Evolutionary conservation across 208 protist genomes (phyloP).

Genomic region (Polymyxa betae): DNA sequence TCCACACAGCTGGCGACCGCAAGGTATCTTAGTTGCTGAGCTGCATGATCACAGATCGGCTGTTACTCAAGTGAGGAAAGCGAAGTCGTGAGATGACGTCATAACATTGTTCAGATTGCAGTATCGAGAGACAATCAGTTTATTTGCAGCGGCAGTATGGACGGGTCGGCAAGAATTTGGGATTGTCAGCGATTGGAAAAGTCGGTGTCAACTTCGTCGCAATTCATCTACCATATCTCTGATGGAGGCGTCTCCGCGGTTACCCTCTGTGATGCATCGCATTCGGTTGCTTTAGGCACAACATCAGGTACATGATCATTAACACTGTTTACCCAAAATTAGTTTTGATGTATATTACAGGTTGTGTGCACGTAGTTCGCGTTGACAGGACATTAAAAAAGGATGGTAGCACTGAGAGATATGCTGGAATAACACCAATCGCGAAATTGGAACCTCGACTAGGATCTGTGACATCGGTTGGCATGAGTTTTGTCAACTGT

Average conservation of each 20-base stretch:
- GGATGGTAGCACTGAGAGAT: not conserved
- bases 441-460: not conserved
- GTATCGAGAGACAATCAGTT: slow-evolving; percentile 42
- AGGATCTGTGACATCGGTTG: not conserved
- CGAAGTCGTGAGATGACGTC: not conserved
- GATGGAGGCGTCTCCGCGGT: slow-evolving; percentile 12
- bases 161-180: slow-evolving; percentile 4
- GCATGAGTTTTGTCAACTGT: not conserved
- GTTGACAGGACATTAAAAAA: not conserved
- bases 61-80: not conserved
- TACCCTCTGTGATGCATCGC: slow-evolving; percentile 16
- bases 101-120: not conserved
- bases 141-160: not conserved
- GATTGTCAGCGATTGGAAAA: slow-evolving; percentile 35
- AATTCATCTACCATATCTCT: slow-evolving; percentile 2
- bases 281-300: slow-evolving; percentile 15
- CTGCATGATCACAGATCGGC: not conserved
- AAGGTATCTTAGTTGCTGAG: slow-evolving; percentile 15
- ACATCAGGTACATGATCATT: not conserved
- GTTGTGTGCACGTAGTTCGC: not conserved
- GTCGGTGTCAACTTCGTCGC: not conserved
- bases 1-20: slow-evolving; percentile 7
- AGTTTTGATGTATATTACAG: not conserved
- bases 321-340: not conserved
- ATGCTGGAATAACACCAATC: not conserved